These are phyloP conservation scores for Cystofilobasidium ferigula DNA, from an alignment of 768 basidiomycete species.

Conservation along the genomic window DNA sequence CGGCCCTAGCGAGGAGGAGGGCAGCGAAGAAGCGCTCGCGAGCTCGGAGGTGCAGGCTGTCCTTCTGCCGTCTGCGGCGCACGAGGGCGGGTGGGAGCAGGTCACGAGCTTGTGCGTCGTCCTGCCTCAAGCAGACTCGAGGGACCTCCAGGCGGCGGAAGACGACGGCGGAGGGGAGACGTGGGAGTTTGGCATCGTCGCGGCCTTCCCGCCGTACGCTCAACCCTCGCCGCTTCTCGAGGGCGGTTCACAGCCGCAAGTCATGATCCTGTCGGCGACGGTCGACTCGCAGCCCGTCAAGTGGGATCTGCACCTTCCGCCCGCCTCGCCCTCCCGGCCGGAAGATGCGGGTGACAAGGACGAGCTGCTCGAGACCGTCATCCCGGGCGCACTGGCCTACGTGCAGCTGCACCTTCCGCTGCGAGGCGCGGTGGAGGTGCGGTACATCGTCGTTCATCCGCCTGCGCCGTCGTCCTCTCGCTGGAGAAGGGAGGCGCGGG, in stretches of 20 bases:
- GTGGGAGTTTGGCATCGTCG: constrained; percentile 18
- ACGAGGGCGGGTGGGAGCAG: neutral
- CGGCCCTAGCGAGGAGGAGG: neutral
- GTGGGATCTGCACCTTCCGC: constrained; percentile 4
- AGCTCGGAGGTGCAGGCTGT: neutral
- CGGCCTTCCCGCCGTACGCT: neutral
- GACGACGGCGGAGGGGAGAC: constrained; percentile 3
- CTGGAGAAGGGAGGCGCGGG: neutral
- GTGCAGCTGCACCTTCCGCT: neutral
- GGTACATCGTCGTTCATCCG: neutral
- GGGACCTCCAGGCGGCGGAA: neutral
- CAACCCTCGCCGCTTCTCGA: too few relatives aligned
- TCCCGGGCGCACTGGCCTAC: constrained; percentile 12
- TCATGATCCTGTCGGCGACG: constrained; percentile 13
- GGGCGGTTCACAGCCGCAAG: too few relatives aligned
- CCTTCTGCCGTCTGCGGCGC: neutral
- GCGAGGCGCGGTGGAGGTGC: constrained; percentile 2
- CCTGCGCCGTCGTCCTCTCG: neutral
- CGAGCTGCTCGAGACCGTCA: neutral
- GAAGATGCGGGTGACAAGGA: neutral
- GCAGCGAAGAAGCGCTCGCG: neutral
- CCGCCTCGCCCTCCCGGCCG: too few relatives aligned
- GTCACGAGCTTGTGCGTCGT: constrained; percentile 6
- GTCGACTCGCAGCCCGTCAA: neutral
- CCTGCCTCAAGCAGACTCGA: too few relatives aligned